Evolutionary conservation across 2,329 filamentous ascomycete genomes (phyloP), one percentile per base, ranked within the genome.

Genomic region (Xylariaceae sp.): DNA sequence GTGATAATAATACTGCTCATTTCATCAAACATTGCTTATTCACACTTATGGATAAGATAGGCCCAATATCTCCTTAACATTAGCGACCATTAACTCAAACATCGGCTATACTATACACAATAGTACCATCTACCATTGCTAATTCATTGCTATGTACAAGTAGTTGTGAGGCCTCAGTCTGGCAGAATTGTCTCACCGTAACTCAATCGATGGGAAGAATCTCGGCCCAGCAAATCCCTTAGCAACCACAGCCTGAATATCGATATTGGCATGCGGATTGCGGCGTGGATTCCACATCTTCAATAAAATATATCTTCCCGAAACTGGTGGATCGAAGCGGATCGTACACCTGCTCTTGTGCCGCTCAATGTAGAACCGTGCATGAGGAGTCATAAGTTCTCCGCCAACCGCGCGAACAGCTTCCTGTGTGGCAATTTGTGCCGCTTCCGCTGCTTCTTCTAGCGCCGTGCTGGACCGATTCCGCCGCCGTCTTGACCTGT

Each of bases 251-350:
- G 88, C 91, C 73, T 96, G 90, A 34, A 98, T 92, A 70, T 96
- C 92, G 62, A 97, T 96, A 67, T 96, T 96, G 56, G 79, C 79
- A 4, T 71, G 67, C 3, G 84, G 80, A 44, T 87, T 85, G 23
- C 86, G 83, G 57, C 85, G 84, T 2, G 90, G 89, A 67, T 88
- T 92, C 90, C 92, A 97, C 72, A 97, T 85, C 78, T 97, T 97
- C 62, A 98, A 79, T 37, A 97, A 75, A 49, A 98, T 89, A 71
- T 90, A 96, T 54, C 91, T 85, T 4, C 90, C 91, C 9, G 90
- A 91, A 58, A 95, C 84, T 0, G 90, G 88, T 54, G 91, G 90
- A 66, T 93, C 86, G 66, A 98, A 97, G 56, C 86, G 88, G 67
- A 98, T 89, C 12, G 88, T 92, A 66, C 95, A 94, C 74, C 89